phyloP scores from a whole-genome alignment of 2,329 filamentous ascomycete genomes.

The Thelonectria discophora region DNA sequence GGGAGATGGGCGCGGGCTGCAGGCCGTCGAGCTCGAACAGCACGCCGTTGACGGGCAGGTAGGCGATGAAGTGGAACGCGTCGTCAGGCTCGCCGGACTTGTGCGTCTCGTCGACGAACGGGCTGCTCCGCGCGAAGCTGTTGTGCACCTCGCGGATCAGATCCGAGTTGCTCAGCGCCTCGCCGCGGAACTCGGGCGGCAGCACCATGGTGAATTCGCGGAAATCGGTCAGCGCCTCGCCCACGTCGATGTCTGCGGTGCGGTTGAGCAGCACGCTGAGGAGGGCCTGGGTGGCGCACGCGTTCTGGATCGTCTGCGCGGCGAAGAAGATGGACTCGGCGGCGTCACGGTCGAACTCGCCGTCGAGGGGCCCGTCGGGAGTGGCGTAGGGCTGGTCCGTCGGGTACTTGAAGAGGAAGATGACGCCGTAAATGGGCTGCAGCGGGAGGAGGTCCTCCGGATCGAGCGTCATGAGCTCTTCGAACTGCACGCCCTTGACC shows the following conservation, averaged over 20 bases:
- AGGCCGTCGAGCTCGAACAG: slow-evolving; percentile 96
- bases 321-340: slow-evolving; percentile 89
- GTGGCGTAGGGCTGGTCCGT: slow-evolving; percentile 71
- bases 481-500: slow-evolving; percentile 93
- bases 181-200: slow-evolving; percentile 74
- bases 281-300: slow-evolving; percentile 95
- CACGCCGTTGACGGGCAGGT: slow-evolving; percentile 79
- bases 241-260: slow-evolving; percentile 74
- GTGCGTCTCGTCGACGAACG: slow-evolving; percentile 92
- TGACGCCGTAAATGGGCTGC: slow-evolving; percentile 89
- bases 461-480: slow-evolving; percentile 92
- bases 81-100: slow-evolving; percentile 76
- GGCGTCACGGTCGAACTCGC: slow-evolving; percentile 79
- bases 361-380: slow-evolving; percentile 76
- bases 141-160: slow-evolving; percentile 85
- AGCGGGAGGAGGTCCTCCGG: slow-evolving; percentile 74
- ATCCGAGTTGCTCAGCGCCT: slow-evolving; percentile 70
- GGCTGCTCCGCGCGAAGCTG: slow-evolving; percentile 85
- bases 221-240: slow-evolving; percentile 76
- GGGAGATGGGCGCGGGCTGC: slow-evolving; percentile 89
- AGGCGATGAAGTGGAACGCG: slow-evolving; percentile 97
- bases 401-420: slow-evolving; percentile 98
- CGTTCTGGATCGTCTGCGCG: slow-evolving; percentile 97
- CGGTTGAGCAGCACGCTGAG: slow-evolving; percentile 93
- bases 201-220: slow-evolving; percentile 89